Base-by-base conservation (phyloP, 805 yeast species). In the Candida ovalis region DNA sequence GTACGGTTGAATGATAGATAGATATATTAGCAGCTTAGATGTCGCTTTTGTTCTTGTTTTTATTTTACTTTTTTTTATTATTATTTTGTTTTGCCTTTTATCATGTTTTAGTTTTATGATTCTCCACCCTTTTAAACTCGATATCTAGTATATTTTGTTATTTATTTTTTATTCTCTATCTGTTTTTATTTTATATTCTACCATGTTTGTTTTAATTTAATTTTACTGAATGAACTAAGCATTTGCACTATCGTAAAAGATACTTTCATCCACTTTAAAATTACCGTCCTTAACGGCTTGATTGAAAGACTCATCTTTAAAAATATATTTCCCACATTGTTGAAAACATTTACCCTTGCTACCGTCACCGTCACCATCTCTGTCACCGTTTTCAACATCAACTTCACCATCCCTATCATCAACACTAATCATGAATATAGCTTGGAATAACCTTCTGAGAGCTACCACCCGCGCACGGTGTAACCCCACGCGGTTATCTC, bases 281-380 rank as follows among this genome's bases (percentile, higher is more conserved):
- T 53, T 44, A 3, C 67, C 67, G 3, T 54, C 40, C 24, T 60
- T 60, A 0, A 77, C 74, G 0, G 67, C 57, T 27, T 60, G 54
- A 51, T 78, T 78, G 44, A 70, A 65, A 17, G 56, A 55, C 5
- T 64, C 62, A 46, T 71, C 73, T 49, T 70, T 74, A 60, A 82
- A 81, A 8, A 77, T 55, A 54, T 65, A 81, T 53, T 62, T 69
- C 15, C 73, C 73, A 37, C 57, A 68, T 40, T 72, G 72, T 23
- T 58, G 50, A 43, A 43, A 21, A 13, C 15, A 45, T 13, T 39
- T 49, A 17, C 40, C 36, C 23, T 28, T 39, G 22, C 25, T 38
- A 32, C 33, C 40, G 12, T 33, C 36, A 18, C 36, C 46, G 18
- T 9, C 37, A 10, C 22, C 43, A n/a, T n/a, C n/a, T n/a, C n/a